Conservation (phyloP, 2,329 filamentous ascomycete species). For the Gnomoniopsis sp. region DNA sequence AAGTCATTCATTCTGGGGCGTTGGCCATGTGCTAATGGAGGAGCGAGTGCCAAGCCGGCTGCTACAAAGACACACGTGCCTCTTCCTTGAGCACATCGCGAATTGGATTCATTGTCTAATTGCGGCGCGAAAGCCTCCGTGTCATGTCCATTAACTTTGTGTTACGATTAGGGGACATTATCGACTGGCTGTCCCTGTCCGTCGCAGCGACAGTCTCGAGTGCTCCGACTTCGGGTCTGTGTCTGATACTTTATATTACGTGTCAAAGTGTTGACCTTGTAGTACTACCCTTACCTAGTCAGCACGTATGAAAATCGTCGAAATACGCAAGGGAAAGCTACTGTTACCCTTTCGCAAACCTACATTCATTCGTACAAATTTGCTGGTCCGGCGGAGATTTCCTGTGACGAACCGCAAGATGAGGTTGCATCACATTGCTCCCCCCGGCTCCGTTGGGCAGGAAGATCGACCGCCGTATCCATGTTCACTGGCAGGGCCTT, state of each 20-base stretch:
- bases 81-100: too few species aligned
- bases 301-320: neutral
- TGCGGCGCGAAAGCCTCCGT: too few species aligned
- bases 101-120: too few species aligned
- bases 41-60: too few species aligned
- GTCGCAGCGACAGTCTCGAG: neutral
- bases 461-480: conserved; percentile 11
- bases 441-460: conserved; percentile 10
- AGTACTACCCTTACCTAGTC: neutral
- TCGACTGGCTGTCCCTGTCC: neutral
- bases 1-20: too few species aligned
- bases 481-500: neutral
- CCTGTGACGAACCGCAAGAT: conserved; percentile 1
- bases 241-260: neutral
- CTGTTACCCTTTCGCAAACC: neutral
- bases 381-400: neutral
- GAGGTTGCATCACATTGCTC: conserved; percentile 5
- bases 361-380: neutral
- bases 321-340: too few species aligned
- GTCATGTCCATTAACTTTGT: too few species aligned
- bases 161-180: neutral
- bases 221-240: neutral
- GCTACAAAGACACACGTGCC: too few species aligned
- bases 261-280: neutral
- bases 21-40: too few species aligned